Conservation (phyloP, 1,284 basidiomycete genomes). For the Cystobasidium slooffiae region DNA sequence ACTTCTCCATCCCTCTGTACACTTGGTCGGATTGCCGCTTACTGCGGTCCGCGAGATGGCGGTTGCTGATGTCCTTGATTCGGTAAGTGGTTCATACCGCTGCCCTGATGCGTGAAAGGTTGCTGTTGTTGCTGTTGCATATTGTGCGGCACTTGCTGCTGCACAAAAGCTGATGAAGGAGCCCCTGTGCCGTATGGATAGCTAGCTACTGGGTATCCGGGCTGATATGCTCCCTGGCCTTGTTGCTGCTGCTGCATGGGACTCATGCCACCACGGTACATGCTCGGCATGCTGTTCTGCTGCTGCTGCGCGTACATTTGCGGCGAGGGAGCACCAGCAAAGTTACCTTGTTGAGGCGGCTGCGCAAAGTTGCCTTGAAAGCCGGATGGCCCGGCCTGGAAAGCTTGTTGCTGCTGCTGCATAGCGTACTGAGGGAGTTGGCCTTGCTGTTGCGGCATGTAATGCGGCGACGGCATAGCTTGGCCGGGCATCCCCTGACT, state of each 20-base stretch:
- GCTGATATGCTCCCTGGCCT: background rate
- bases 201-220: background rate
- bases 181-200: background rate
- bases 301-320: conserved; percentile 13
- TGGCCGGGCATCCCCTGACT: background rate
- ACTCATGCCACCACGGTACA: background rate
- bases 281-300: background rate
- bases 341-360: background rate
- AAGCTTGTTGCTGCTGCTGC: conserved; percentile 14
- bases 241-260: background rate
- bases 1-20: background rate
- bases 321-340: background rate
- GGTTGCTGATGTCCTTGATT: background rate
- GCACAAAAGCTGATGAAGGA: background rate
- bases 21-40: background rate
- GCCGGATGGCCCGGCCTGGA: background rate
- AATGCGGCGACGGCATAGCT: background rate
- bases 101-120: background rate
- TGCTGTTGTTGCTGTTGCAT: conserved; percentile 5
- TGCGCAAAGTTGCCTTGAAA: background rate
- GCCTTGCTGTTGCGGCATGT: background rate
- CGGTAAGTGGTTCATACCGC: conserved; percentile 3
- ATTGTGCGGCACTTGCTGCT: conserved; percentile 4
- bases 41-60: background rate
- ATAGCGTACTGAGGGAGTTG: conserved; percentile 18